A percentile compares a stretch with the other conserved stretches of the same genome.
Evolutionary conservation across 78 protist species (phyloP).

Genomic region (Protostelium mycophagum): DNA sequence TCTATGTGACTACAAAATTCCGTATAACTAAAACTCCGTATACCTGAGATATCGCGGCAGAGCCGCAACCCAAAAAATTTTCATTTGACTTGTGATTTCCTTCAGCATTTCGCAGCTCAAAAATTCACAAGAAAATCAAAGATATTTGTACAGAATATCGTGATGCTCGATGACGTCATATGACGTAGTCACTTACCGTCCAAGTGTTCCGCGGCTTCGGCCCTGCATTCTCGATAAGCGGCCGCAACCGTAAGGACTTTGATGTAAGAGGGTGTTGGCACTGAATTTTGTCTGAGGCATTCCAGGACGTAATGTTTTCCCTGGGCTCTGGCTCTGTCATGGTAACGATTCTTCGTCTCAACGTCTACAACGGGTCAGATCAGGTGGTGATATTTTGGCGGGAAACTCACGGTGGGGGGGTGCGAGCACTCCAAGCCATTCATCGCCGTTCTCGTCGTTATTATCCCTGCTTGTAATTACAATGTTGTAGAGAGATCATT

Average conservation of each 20-base stretch:
- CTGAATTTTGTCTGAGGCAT: background rate
- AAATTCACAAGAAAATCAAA: too few species aligned
- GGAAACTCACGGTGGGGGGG: background rate
- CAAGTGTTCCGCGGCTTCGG: background rate
- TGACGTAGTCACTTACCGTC: background rate
- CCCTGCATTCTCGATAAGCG: background rate
- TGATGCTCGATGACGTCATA: too few species aligned
- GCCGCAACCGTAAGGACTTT: background rate
- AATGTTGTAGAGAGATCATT: too few species aligned
- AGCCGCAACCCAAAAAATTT: too few species aligned
- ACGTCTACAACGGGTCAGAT: background rate
- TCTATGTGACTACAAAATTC: too few species aligned
- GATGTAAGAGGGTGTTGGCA: background rate
- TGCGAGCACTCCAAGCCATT: background rate
- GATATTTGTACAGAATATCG: too few species aligned
- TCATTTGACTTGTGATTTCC: too few species aligned
- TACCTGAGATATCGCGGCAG: too few species aligned
- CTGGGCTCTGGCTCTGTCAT: background rate
- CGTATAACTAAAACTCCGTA: too few species aligned
- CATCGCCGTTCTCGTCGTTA: background rate
- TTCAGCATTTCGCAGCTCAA: too few species aligned
- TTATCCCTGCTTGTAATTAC: background rate
- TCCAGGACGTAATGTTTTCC: background rate
- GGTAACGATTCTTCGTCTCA: background rate
- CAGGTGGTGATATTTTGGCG: background rate